Evolutionary conservation across 2,329 filamentous ascomycete species (phyloP), one percentile per base, ranked within the genome.

Genomic region (Fusarium sp.): DNA sequence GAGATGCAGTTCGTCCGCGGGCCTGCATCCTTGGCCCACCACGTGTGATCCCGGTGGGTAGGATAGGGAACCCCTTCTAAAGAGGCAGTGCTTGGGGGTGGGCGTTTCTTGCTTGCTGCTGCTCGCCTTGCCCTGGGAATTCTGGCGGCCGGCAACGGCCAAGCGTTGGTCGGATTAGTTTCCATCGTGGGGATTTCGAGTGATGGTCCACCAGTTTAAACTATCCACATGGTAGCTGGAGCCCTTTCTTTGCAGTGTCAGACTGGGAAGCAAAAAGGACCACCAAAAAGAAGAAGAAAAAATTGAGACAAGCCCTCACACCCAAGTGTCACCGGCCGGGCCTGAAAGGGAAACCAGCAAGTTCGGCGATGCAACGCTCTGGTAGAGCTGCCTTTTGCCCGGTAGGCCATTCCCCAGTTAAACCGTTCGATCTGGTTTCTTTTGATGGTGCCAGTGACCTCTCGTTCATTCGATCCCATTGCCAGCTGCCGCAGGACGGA

Each of bases 21-120:
- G 66, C 76, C 67, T 78, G 76, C 74, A 76, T 78, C 65, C 65
- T 68, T 65, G 66, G 68, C 60, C 69, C 73, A 78, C 76, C 73
- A 78, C 76, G 76, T 78, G 76, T 77, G 67, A 64, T 68, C 67
- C 63, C 59, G 50, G 70, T 68, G 64, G 66, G 65, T 64, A 64
- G 65, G 61, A 68, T 64, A 64, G 63, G 61, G 32, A 40, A n/a
- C 45, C 27, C 35, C 30, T 54, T 35, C 40, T 38, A n/a, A 64
- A 30, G 38, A 43, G 43, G 9, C 47, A 52, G 47, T n/a, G 25
- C 25, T 32, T 52, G 58, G 58, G 30, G 15, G 35, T n/a, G 37
- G 47, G 40, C 12, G 27, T 33, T 40, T 56, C 50, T 47, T 40
- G 45, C 63, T 68, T 70, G 37, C 50, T 63, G 27, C 27, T 30